Evolutionary conservation across 192 early-diverging fungal species (phyloP), one percentile per base, ranked within the genome.

Genomic region (Coemansia sp.): DNA sequence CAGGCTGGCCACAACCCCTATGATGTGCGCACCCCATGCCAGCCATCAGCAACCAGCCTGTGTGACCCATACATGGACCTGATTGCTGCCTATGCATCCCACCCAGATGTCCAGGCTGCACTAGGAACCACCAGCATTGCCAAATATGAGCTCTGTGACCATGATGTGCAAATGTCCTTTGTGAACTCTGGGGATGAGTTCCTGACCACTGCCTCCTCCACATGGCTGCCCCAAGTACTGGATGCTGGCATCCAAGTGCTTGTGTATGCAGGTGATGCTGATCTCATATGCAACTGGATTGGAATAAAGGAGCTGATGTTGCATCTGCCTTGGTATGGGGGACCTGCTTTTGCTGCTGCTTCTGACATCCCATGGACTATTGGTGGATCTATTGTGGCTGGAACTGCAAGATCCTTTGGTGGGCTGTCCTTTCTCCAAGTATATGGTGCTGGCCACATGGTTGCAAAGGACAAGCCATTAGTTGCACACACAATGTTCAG

Each of bases 251-350:
- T 96, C 60, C 88, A 88, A 16, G 85, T 95, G 9, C 71, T 98
- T 35, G 85, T 94, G 60, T 96, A 95, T 79, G 90, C 89, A 63
- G 95, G 95, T 48, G 93, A 94, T 65, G 92, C 91, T 15, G 94
- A 96, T 67, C 92, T 88, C 57, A 94, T 94, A 62, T 95, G 94
- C 86, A 93, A 93, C 83, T 92, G 88, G 86, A 71, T 85, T 60
- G 89, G 82, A 45, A 95, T 94, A 85, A 92, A 93, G 84, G 91
- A 87, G 0, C 92, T 94, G 92, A 77, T 88, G 26, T 68, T 93
- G 21, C 87, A 87, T 34, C 71, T 98, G n/a, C 81, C 86, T 23
- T 98, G 96, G 96, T 75, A 77, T 44, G 91, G 93, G 30, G 78
- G 87, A 64, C 62, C 84, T 2, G 91, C 81, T 20, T 93, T 93